These are phyloP conservation scores for Ilyonectria destructans DNA, from an alignment of 2,329 filamentous ascomycete genomes.

Conservation along the genomic window DNA sequence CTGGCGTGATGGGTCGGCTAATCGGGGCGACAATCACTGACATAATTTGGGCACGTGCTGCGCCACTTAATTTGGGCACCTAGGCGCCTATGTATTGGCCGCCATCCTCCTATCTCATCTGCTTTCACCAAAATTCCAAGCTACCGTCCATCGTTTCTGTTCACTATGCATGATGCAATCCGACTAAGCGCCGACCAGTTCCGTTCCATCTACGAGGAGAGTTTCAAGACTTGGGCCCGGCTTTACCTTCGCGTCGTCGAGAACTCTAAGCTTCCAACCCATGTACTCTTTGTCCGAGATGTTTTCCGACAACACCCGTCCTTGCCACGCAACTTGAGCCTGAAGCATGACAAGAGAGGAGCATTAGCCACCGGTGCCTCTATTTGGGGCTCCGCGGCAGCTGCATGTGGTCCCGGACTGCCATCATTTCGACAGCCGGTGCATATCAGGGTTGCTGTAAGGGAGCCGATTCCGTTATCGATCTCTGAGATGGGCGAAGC, in stretches of 20 bases:
- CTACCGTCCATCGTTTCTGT: constrained; percentile 3
- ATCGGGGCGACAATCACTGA: too few species aligned
- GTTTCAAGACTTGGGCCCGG: constrained; percentile 5
- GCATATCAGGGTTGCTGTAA: constrained; percentile 8
- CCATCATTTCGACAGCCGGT: constrained; percentile 4
- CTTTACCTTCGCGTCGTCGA: constrained; percentile 1
- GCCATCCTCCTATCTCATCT: too few species aligned
- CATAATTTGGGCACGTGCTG: too few species aligned
- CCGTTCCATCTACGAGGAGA: constrained; percentile 2
- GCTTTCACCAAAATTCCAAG: too few species aligned
- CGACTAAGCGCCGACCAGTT: constrained; percentile 3
- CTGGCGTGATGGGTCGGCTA: too few species aligned
- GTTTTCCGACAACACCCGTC: constrained; percentile 1
- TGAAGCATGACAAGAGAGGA: constrained; percentile 5
- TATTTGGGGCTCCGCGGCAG: constrained; percentile 1
- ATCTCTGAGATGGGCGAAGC: constrained; percentile 2
- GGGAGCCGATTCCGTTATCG: constrained; percentile 3
- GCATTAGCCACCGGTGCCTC: not conserved
- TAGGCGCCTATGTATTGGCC: too few species aligned
- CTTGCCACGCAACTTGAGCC: constrained; percentile 2
- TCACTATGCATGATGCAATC: constrained; percentile 1
- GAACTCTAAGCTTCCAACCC: not conserved
- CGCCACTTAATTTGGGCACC: too few species aligned
- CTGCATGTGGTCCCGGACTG: not conserved
- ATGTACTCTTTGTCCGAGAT: not conserved